Conservation (phyloP, 345 rosid species). For the Adansonia digitata region DNA sequence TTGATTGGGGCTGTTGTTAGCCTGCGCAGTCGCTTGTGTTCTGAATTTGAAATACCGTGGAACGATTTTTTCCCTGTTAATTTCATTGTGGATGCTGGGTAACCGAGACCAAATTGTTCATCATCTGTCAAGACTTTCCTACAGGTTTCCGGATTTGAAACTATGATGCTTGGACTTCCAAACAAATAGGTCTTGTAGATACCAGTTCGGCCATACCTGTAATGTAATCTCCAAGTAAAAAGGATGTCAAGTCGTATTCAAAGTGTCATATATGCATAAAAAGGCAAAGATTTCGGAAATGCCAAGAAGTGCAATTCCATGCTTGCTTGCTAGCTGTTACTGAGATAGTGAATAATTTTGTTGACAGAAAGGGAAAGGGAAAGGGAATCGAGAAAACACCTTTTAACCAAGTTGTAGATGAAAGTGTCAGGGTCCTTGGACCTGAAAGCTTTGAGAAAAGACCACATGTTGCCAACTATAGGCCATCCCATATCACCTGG, state of each 20-base stretch:
- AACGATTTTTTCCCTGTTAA: slow-evolving; percentile 24
- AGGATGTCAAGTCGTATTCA: background rate
- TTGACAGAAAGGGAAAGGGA: no score
- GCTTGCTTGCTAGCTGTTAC: no score
- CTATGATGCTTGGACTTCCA: slow-evolving; percentile 28
- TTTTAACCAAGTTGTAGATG: slow-evolving; percentile 4
- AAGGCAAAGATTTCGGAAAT: no score
- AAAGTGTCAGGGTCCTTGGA: slow-evolving; percentile 21
- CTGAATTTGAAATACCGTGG: background rate
- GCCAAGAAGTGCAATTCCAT: no score
- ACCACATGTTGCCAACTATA: slow-evolving; percentile 28
- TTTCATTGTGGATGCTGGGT: slow-evolving; percentile 18
- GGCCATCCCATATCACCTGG: slow-evolving; percentile 25
- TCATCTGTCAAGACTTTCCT: slow-evolving; percentile 22
- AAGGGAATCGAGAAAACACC: background rate
- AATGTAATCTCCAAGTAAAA: background rate
- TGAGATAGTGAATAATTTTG: no score
- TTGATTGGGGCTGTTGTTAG: slow-evolving; percentile 30
- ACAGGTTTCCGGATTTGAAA: slow-evolving; percentile 25
- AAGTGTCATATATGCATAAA: no score
- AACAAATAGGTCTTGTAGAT: slow-evolving; percentile 28
- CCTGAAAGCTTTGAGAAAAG: slow-evolving; percentile 42
- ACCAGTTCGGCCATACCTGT: slow-evolving; percentile 29
- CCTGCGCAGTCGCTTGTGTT: slow-evolving; percentile 28
- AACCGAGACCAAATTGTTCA: slow-evolving; percentile 23